These are phyloP conservation scores for Durotheca rogersii DNA, from an alignment of 495 filamentous ascomycete species.

Conservation along the genomic window DNA sequence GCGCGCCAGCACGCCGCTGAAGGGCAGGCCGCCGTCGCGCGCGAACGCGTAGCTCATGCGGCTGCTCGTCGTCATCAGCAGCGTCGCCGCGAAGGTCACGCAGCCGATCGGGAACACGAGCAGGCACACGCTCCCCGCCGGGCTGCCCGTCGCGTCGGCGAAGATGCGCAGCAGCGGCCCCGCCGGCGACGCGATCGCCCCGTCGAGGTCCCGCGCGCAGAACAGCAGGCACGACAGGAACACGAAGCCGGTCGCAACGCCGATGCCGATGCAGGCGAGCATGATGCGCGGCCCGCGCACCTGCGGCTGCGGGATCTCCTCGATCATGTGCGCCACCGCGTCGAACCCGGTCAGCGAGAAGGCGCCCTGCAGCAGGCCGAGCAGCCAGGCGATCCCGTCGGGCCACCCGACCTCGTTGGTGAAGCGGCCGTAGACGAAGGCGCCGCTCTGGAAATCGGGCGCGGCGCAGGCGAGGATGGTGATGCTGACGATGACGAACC, in stretches of 20 bases:
- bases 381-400: constrained; percentile 54
- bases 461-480: constrained; percentile 64
- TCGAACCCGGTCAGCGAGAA: constrained; percentile 58
- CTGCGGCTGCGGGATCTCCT: constrained; percentile 71
- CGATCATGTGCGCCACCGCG: constrained; percentile 55
- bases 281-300: constrained; percentile 69
- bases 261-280: constrained; percentile 69
- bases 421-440: constrained; percentile 54
- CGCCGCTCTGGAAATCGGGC: constrained; percentile 59
- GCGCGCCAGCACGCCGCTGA: constrained; percentile 61
- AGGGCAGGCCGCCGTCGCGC: constrained; percentile 70
- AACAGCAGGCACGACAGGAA: constrained; percentile 56
- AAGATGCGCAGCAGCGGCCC: constrained; percentile 72
- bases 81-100: constrained; percentile 68
- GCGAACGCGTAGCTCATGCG: constrained; percentile 79
- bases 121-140: constrained; percentile 66
- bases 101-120: constrained; percentile 74
- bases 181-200: constrained; percentile 60
- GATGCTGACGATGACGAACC: constrained; percentile 68
- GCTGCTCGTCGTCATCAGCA: constrained; percentile 74
- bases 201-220: constrained; percentile 52
- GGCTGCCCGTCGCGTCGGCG: constrained; percentile 64
- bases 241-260: constrained; percentile 60
- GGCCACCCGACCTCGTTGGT: constrained; percentile 56
- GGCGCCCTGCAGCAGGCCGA: constrained; percentile 55